These are phyloP conservation scores for Moelleriella libera DNA, from an alignment of 2,329 filamentous ascomycete genomes.

Conservation along the genomic window DNA sequence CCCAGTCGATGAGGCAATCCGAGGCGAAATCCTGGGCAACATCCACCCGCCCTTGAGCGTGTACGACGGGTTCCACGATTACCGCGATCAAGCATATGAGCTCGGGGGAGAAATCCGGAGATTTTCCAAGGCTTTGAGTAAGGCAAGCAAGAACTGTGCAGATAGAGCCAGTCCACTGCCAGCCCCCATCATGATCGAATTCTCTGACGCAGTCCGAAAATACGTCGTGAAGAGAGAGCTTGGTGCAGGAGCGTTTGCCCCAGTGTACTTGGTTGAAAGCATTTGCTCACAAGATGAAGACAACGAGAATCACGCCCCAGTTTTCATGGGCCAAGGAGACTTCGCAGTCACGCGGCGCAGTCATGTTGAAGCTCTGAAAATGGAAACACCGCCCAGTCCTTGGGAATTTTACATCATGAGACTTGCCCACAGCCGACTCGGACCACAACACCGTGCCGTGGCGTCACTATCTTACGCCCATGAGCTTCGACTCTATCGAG, in stretches of 20 bases:
- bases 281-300: slow-evolving; percentile 35
- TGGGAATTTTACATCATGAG: slow-evolving; percentile 98
- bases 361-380: slow-evolving; percentile 74
- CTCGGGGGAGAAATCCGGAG: slow-evolving; percentile 66
- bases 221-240: slow-evolving; percentile 78
- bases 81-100: slow-evolving; percentile 47
- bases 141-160: slow-evolving; percentile 38
- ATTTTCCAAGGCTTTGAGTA: slow-evolving; percentile 55
- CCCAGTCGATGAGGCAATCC: slow-evolving; percentile 65
- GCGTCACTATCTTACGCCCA: slow-evolving; percentile 72
- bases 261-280: slow-evolving; percentile 82
- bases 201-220: slow-evolving; percentile 47
- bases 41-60: slow-evolving; percentile 59
- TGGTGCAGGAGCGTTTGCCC: slow-evolving; percentile 86
- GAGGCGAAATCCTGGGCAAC: slow-evolving; percentile 59
- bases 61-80: slow-evolving; percentile 70
- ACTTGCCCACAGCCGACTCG: slow-evolving; percentile 62
- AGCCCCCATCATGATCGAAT: slow-evolving; percentile 50
- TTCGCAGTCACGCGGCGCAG: slow-evolving; percentile 43
- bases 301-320: slow-evolving; percentile 26
- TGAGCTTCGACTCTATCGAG: slow-evolving; percentile 81
- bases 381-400: slow-evolving; percentile 74
- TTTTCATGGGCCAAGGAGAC: slow-evolving; percentile 46
- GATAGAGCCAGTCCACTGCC: slow-evolving; percentile 48
- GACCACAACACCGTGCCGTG: slow-evolving; percentile 52